Base-by-base conservation (phyloP, 176 grass and related monocot species). In the Coix lacrymajobi region DNA sequence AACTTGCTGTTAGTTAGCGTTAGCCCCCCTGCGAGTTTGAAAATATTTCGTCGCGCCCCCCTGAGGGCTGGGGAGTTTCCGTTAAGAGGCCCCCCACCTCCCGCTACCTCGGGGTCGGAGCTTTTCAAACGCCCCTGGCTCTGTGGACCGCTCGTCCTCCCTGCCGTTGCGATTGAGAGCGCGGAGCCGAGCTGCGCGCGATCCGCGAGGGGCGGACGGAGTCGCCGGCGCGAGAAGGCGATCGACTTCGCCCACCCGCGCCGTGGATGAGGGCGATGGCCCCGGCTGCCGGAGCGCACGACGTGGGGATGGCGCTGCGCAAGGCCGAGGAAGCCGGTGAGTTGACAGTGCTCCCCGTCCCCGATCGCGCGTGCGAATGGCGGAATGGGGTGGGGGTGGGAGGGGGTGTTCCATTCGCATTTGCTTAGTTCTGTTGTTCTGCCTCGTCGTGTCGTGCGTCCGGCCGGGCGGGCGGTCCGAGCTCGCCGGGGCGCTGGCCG, bases 311-410 rank as follows among this genome's bases (percentile, higher is more conserved):
- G 86, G 88, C 91, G 75, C 36, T 89, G 69, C 79, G 94, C 82
- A 97, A 93, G 88, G 94, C 91, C 9, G 91, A 91, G 85, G 94
- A 97, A 85, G 84, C 94, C 62, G 94, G 94, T 97, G 77, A 56
- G 83, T 34, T 4, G 3, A 13, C 51, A 54, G 38, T 20, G 13
- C 11, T 24, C 33, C 33, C 34, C 33, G 54, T 57, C 54, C 15
- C 34, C 36, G 16, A 19, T 38, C 37, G 22, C 54, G 32, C 19
- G 1, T 56, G 48, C 20, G 4, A 57, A 57, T 0, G 8, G 19
- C 11, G 16, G 8, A 54, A 75, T 0, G 14, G 19, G 34, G 17
- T n/a, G n/a, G 11, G 34, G 20, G 14, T 28, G 14, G 0, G 6
- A 3, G 57, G 4, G 10, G 0, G 45, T 6, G 75, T 19, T 43